Conservation (phyloP, 805 yeast species). For the Zygosaccharomyces siamensis region DNA sequence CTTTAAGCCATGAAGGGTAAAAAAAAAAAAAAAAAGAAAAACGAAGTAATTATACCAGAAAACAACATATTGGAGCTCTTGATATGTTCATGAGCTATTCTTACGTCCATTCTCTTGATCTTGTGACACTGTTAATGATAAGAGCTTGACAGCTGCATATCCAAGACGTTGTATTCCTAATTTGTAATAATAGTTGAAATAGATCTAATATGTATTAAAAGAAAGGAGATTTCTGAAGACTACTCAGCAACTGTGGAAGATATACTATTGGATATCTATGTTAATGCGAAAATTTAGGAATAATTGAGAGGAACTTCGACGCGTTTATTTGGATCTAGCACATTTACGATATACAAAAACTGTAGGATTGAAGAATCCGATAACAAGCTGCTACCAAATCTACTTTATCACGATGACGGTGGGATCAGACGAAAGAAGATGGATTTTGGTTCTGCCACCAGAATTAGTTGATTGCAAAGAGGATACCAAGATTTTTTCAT, state of each 20-base stretch:
- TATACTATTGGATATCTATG: background rate
- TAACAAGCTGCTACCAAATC: background rate
- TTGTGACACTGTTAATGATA: too few species aligned
- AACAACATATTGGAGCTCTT: background rate
- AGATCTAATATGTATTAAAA: too few species aligned
- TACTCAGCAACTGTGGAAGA: background rate
- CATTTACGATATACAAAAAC: background rate
- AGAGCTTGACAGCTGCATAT: too few species aligned
- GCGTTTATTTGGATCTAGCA: background rate
- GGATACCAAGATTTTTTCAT: conserved; percentile 15
- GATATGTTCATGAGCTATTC: too few species aligned
- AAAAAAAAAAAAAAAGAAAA: background rate
- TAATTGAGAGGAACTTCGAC: background rate
- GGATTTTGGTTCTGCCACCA: conserved; percentile 10
- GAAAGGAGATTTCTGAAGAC: too few species aligned
- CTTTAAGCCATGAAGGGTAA: background rate
- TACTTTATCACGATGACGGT: conserved; percentile 1
- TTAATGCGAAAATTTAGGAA: background rate
- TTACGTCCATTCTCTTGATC: too few species aligned
- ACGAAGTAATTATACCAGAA: background rate
- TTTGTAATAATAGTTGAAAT: too few species aligned
- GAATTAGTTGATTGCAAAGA: background rate
- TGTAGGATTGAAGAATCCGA: background rate
- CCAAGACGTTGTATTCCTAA: too few species aligned
- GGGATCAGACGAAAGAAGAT: background rate